Percentiles rank a stretch among this genome's conserved stretches.
Conservation (phyloP, 768 basidiomycete genomes). For the Podaxis sp. region DNA sequence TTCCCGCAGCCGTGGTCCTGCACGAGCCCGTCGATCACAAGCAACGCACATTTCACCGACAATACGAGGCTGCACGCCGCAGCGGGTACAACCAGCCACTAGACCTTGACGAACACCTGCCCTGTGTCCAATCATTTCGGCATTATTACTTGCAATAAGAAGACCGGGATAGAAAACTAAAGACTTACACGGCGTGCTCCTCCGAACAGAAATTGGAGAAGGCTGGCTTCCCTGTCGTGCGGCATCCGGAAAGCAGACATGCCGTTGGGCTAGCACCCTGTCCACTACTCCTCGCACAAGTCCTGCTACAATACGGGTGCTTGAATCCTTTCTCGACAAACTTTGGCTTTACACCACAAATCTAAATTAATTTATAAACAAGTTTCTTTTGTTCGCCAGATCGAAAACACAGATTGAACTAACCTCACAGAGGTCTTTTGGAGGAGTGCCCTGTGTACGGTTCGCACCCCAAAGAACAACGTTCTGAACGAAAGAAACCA, state of each 20-base stretch:
- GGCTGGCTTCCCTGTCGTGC: constrained; percentile 46
- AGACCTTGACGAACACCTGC: constrained; percentile 51
- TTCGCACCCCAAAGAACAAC: constrained; percentile 37
- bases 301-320: constrained; percentile 62
- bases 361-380: constrained; percentile 32
- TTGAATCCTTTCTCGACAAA: constrained; percentile 59
- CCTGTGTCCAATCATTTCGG: constrained; percentile 30
- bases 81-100: constrained; percentile 49
- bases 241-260: constrained; percentile 54
- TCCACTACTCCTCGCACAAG: constrained; percentile 50
- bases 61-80: constrained; percentile 45
- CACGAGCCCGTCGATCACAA: constrained; percentile 47
- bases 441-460: constrained; percentile 27
- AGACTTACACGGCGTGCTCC: constrained; percentile 53
- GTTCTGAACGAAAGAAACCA: constrained; percentile 43
- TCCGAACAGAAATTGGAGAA: constrained; percentile 60
- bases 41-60: constrained; percentile 46
- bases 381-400: neutral
- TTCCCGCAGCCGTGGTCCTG: constrained; percentile 47
- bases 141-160: constrained; percentile 8
- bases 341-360: constrained; percentile 60
- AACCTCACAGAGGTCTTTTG: constrained; percentile 50
- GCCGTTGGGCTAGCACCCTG: constrained; percentile 36
- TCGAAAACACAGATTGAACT: constrained; percentile 14
- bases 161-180: neutral